Evolutionary conservation across 345 rosid species (phyloP).

Genomic region (Citrus cavaleriei): DNA sequence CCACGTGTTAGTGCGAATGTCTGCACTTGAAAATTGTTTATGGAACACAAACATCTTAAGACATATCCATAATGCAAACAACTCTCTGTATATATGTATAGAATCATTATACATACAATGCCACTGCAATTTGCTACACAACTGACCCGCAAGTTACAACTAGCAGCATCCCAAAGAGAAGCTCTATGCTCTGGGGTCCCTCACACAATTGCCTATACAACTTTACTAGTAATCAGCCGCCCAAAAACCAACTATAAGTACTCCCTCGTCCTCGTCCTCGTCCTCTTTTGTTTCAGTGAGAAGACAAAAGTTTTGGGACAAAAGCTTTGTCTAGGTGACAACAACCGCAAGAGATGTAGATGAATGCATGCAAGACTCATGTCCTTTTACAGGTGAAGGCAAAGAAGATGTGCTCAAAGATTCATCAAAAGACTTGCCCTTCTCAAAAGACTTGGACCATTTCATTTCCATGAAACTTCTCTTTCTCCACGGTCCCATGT

Average conservation of each 20-base stretch:
- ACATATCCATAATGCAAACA: too few species aligned
- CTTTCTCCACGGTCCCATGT: constrained; percentile 45
- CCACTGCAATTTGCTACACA: not conserved
- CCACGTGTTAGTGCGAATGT: too few species aligned
- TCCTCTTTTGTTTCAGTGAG: not conserved
- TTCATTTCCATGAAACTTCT: constrained; percentile 53
- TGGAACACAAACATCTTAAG: too few species aligned
- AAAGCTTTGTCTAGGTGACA: not conserved
- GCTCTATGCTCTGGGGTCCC: not conserved
- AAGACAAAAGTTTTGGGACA: not conserved
- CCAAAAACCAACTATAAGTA: too few species aligned
- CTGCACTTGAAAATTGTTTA: not conserved
- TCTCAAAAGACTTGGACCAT: constrained; percentile 30
- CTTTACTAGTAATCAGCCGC: too few species aligned
- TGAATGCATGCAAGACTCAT: constrained; percentile 8
- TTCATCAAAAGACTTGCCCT: not conserved
- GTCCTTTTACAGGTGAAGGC: constrained; percentile 5
- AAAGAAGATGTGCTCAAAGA: not conserved
- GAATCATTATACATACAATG: not conserved
- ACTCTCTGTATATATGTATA: not conserved
- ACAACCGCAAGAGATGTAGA: constrained; percentile 9
- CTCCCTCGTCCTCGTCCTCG: not conserved
- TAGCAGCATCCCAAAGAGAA: not conserved
- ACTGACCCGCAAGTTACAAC: not conserved
- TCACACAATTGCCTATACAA: not conserved